Base-by-base conservation (phyloP, 345 rosid species). In the Anacardium occidentale region DNA sequence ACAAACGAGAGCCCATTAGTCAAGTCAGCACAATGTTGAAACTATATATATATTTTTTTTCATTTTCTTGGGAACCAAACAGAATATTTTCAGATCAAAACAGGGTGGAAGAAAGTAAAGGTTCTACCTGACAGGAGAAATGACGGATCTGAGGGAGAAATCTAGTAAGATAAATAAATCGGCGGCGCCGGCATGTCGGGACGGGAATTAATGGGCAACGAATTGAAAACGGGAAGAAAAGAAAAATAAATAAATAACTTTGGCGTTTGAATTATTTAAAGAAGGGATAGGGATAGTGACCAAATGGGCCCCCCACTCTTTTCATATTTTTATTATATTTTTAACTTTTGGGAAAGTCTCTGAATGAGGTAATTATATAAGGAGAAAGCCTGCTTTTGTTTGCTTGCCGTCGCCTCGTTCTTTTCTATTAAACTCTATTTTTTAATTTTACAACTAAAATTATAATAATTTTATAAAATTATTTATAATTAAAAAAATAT, bases 101-200 rank as follows among this genome's bases (percentile, higher is more conserved):
- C 10, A 32, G 40, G 62, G 18, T 29, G 55, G 7, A 60, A 18
- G 44, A 29, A 20, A 34, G 62, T 21, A 20, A 29, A 68, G 40
- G 3, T 21, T 22, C 50, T 60, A 82, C 86, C 86, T 71, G 80
- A 71, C 50, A 66, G 68, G 22, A 18, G 71, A 77, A 74, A 62
- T 72, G 5, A 58, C 67, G 68, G 84, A 83, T 85, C 87, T 70
- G 77, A 65, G 69, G 62, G 62, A 61, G 51, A 32, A 66, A 70
- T 58, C 72, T 45, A 48, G 65, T 59, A 5, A 44, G n/a, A 42
- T 44, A 44, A 59, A 52, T 64, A 79, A 76, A 78, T 52, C 77
- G 85, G 73, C 84, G 79, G 89, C 89, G 80, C 81, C 81, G 82
- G 85, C 81, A 54, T 56, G 62, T 48, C 66, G 66, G 77, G 68